Evolutionary conservation across 352 stramenopile species (phyloP), one percentile per base, ranked within the genome.

Genomic region (Pythium pyrilobum): DNA sequence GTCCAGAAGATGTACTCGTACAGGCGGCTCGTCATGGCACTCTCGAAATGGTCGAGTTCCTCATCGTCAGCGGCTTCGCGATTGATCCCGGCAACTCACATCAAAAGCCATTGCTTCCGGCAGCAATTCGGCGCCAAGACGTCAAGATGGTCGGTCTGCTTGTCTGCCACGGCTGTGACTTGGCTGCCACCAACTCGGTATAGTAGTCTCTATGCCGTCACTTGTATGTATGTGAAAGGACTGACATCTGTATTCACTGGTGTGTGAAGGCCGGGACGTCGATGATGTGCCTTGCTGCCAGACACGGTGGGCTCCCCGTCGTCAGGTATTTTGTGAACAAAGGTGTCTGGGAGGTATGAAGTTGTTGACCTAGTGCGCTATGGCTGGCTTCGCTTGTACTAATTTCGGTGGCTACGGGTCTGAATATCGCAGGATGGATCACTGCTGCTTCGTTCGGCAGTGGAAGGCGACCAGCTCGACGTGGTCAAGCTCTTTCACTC

Each of bases 281-380:
- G 3, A 55, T 62, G 54, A 45, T 62, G 37, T 54, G 44, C 10
- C 20, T 56, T 6, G 54, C 54, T 2, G 44, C 54, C 20, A 55
- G 45, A 39, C 24, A 51, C 4, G 54, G 54, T 0, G 18, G 28
- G 6, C 2, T 54, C 9, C 2, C 45, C 8, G 29, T 62, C 2
- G 28, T 62, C 29, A 32, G 56, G n/a, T 56, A 51, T 15, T 62
- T 62, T 9, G 13, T 62, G 21, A 28, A 38, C 15, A 54, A 62
- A n/a, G 47, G 55, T 11, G 9, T 56, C 1, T 56, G 41, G 23
- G 46, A 56, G 28, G 55, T 56, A 39, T 39, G 34, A 39, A 39
- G 16, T n/a, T n/a, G n/a, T n/a, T n/a, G n/a, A n/a, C n/a, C n/a
- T n/a, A n/a, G n/a, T n/a, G n/a, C n/a, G n/a, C n/a, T n/a, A n/a